Evolutionary conservation across 2,329 filamentous ascomycete genomes (phyloP).

Genomic region (Cercospora sp.): DNA sequence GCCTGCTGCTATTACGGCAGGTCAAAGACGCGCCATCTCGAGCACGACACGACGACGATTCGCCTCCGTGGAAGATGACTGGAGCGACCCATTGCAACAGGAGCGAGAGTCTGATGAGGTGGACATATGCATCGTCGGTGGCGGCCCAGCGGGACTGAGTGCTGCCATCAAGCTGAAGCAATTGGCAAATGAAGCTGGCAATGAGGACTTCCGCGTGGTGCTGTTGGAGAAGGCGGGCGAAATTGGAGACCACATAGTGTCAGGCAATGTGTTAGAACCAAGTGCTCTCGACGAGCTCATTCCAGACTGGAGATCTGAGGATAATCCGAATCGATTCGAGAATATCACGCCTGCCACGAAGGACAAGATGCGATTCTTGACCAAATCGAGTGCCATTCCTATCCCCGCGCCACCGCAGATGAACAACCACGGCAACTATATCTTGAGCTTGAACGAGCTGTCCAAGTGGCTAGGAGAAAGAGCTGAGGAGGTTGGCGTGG

Average conservation of each 20-base stretch:
- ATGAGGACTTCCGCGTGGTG: constrained; percentile 92
- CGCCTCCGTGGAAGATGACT: constrained; percentile 43
- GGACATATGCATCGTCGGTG: constrained; percentile 94
- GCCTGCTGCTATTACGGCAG: constrained; percentile 38
- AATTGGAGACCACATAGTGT: constrained; percentile 90
- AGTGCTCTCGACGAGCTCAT: constrained; percentile 84
- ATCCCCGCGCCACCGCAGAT: constrained; percentile 92
- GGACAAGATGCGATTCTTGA: constrained; percentile 94
- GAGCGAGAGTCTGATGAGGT: constrained; percentile 92
- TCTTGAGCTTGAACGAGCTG: constrained; percentile 91
- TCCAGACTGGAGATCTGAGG: constrained; percentile 87
- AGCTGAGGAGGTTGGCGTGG: constrained; percentile 93
- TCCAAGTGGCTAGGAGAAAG: constrained; percentile 94
- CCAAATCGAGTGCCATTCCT: constrained; percentile 73
- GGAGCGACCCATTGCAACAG: constrained; percentile 53
- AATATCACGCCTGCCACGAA: constrained; percentile 77
- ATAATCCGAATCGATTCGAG: constrained; percentile 85
- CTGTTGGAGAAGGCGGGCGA: constrained; percentile 94
- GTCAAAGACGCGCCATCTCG: constrained; percentile 39
- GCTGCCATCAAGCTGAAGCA: constrained; percentile 95
- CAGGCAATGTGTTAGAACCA: constrained; percentile 92
- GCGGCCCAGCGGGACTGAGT: constrained; percentile 88
- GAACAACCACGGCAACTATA: constrained; percentile 98
- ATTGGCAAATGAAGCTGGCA: constrained; percentile 87
- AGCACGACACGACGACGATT: constrained; percentile 34